A percentile compares a stretch with the other conserved stretches of the same genome.
Conservation (phyloP, 148 eudicot species). For the Rhododendron griersonianum region DNA sequence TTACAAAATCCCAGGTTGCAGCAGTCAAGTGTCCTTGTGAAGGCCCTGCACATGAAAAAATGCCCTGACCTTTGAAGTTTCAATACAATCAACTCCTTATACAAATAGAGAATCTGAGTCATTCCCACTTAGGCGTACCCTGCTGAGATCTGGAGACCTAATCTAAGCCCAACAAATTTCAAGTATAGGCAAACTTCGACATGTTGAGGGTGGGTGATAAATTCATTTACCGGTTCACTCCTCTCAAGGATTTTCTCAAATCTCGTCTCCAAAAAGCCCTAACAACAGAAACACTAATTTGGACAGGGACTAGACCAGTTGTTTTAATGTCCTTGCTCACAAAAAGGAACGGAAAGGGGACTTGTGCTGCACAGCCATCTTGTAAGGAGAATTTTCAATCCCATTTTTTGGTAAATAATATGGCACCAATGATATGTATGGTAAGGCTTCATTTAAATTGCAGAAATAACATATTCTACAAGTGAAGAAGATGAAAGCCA, state of each 20-base stretch:
- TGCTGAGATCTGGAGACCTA: background rate
- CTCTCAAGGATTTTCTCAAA: background rate
- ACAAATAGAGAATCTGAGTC: background rate
- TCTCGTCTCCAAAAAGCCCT: background rate
- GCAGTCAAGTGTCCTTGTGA: conserved; percentile 37
- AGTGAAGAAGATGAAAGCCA: background rate
- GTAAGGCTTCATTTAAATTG: background rate
- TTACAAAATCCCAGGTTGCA: conserved; percentile 64
- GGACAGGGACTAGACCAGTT: background rate
- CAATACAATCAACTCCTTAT: background rate
- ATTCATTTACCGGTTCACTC: background rate
- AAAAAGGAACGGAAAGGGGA: background rate
- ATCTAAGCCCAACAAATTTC: background rate
- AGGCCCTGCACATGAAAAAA: conserved; percentile 39
- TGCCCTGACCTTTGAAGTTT: background rate
- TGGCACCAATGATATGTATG: background rate
- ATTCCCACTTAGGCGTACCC: background rate
- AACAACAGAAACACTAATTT: background rate
- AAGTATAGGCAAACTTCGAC: background rate
- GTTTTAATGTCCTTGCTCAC: background rate
- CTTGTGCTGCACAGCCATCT: background rate
- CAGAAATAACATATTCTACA: background rate
- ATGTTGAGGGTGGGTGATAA: background rate
- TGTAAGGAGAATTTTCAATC: background rate
- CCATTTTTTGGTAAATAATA: background rate